phyloP scores from a whole-genome alignment of 768 basidiomycete species.

The Russula griseocarnosa region DNA sequence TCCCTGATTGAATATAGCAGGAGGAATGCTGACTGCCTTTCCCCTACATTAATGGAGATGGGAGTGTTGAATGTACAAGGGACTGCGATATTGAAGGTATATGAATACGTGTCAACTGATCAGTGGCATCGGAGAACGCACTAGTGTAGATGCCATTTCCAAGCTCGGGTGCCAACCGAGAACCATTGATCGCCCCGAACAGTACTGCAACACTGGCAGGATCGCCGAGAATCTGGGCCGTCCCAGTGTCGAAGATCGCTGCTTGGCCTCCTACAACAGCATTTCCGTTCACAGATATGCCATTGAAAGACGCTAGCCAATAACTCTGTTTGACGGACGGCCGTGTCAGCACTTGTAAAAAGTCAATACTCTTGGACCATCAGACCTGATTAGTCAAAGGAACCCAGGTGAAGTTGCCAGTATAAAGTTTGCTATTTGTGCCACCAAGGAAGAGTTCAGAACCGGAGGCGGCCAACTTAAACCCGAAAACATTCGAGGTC shows the following conservation, averaged over 20 bases:
- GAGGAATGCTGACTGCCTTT: neutral
- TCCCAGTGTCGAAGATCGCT: constrained; percentile 30
- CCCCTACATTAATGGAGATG: neutral
- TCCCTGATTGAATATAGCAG: neutral
- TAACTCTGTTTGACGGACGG: constrained; percentile 5
- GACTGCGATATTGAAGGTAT: neutral
- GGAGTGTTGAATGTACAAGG: constrained; percentile 4
- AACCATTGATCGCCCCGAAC: constrained; percentile 10
- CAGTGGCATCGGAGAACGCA: neutral
- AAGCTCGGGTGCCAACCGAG: neutral
- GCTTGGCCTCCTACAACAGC: neutral
- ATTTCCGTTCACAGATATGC: constrained; percentile 12
- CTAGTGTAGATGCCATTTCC: neutral
- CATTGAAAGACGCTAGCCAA: constrained; percentile 27
- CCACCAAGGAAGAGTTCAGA: neutral
- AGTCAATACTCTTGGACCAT: neutral
- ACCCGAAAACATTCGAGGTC: neutral
- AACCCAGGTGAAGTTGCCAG: neutral
- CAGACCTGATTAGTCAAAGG: neutral
- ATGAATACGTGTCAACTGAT: too few species aligned
- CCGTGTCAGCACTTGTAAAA: neutral
- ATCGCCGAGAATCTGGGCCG: constrained; percentile 27
- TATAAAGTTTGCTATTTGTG: neutral
- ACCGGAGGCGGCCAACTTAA: neutral
- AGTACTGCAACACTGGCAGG: constrained; percentile 5